A percentile compares a stretch with the other conserved stretches of the same genome.
These are phyloP conservation scores for Penicillium psychrofluorescens DNA, from an alignment of 495 filamentous ascomycete species.

Conservation along the genomic window DNA sequence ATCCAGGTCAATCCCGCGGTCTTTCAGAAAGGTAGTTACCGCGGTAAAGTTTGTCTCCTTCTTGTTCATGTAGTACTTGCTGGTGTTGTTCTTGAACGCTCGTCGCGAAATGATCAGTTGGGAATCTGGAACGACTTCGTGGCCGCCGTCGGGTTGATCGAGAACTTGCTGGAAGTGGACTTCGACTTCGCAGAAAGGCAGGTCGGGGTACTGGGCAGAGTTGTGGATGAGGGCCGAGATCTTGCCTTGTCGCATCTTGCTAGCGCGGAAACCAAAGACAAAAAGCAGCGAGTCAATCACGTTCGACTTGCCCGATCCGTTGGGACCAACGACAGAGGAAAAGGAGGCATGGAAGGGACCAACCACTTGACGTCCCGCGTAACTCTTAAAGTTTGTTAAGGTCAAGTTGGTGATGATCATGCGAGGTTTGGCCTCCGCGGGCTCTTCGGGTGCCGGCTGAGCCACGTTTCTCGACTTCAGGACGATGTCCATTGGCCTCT, in stretches of 20 bases:
- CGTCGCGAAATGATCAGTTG: conserved; percentile 80
- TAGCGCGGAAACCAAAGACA: conserved; percentile 95
- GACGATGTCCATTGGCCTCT: conserved; percentile 92
- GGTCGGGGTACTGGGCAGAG: conserved; percentile 74
- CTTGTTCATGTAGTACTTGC: conserved; percentile 94
- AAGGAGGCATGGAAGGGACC: conserved; percentile 96
- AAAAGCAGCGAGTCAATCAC: conserved; percentile 97
- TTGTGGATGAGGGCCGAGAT: conserved; percentile 97
- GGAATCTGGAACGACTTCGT: conserved; percentile 72
- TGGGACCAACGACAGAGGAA: conserved; percentile 97
- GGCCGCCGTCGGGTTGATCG: conserved; percentile 69
- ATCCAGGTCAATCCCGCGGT: conserved; percentile 86
- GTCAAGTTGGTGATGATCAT: conserved; percentile 88
- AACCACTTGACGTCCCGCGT: conserved; percentile 89
- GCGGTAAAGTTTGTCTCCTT: conserved; percentile 82
- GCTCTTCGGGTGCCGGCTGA: conserved; percentile 57
- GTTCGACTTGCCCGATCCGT: conserved; percentile 97
- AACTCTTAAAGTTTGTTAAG: conserved; percentile 96
- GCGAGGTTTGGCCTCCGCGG: conserved; percentile 66
- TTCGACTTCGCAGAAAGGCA: conserved; percentile 88
- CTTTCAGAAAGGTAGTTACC: conserved; percentile 82
- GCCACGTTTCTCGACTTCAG: conserved; percentile 74
- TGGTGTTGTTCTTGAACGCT: conserved; percentile 96
- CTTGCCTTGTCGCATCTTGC: conserved; percentile 99
- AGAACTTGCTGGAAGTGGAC: conserved; percentile 94